phyloP scores from a whole-genome alignment of 495 filamentous ascomycete species.

The Aspergillus nidulans region DNA sequence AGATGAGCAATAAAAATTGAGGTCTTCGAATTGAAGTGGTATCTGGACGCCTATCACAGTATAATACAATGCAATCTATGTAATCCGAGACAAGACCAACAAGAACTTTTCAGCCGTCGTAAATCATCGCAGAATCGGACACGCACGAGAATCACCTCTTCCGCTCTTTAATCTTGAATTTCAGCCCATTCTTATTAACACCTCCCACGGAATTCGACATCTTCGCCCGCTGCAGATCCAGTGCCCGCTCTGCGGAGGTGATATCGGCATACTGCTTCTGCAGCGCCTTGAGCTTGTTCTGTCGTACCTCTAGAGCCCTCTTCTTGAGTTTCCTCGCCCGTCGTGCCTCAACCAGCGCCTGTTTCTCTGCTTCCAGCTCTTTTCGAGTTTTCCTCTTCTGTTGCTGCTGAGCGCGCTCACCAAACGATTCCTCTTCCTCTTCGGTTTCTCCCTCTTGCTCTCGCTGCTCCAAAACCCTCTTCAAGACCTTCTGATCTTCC shows the following conservation, averaged over 20 bases:
- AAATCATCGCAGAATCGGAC: slow-evolving; percentile 8
- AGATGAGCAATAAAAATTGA: slow-evolving; percentile 10
- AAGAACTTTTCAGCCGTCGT: slow-evolving; percentile 12
- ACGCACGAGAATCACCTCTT: slow-evolving; percentile 43
- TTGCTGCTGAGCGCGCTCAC: slow-evolving; percentile 17
- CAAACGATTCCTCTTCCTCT: slow-evolving; percentile 30
- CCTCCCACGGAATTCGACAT: slow-evolving; percentile 82
- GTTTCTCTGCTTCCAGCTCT: slow-evolving; percentile 36
- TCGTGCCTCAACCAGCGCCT: slow-evolving; percentile 39
- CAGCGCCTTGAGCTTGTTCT: slow-evolving; percentile 57
- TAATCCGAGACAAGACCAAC: background rate
- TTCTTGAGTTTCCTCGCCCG: slow-evolving; percentile 44
- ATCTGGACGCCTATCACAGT: slow-evolving; percentile 12
- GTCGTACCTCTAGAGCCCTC: slow-evolving; percentile 42
- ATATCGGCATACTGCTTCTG: slow-evolving; percentile 69
- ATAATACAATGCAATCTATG: slow-evolving; percentile 11
- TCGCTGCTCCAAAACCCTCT: slow-evolving; percentile 17
- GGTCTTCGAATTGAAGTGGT: slow-evolving; percentile 12
- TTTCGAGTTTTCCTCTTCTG: slow-evolving; percentile 36
- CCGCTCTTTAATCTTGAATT: slow-evolving; percentile 76
- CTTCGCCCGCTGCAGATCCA: slow-evolving; percentile 71
- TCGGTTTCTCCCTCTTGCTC: slow-evolving; percentile 23
- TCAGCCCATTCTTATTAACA: slow-evolving; percentile 73
- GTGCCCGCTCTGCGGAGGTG: slow-evolving; percentile 63
- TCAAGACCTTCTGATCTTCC: slow-evolving; percentile 44